Evolutionary conservation across 2,329 filamentous ascomycete species (phyloP), one percentile per base, ranked within the genome.

Genomic region (Pseudocercospora macadamiae): DNA sequence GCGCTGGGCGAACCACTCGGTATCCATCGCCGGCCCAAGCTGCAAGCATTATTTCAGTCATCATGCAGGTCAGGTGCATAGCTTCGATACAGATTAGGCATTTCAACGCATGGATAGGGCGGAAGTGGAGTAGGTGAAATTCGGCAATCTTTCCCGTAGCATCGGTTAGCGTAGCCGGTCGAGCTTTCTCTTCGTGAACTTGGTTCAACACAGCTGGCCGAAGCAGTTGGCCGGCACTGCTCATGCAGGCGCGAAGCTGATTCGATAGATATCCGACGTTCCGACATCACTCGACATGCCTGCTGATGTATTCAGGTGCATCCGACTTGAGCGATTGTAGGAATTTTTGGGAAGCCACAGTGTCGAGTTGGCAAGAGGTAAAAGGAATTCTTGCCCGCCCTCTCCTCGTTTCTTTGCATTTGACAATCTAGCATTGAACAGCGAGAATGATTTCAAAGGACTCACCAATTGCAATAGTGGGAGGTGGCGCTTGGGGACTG

Each of bases 401-500:
- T n/a, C n/a, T n/a, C n/a, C n/a, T n/a, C n/a, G n/a, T n/a, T n/a
- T n/a, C 5, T 4, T 23, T 34, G 16, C 18, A 49, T 21, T 18
- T 30, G 14, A 14, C n/a, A 16, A 9, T 30, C 21, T 26, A 34
- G 32, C 28, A 19, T 9, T 23, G 47, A 18, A 6, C 47, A 19
- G 47, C 14, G 1, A 32, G 19, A 21, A 49, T 49, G 47, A 14
- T 18, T 49, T 34, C 25, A 4, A 49, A 49, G 18, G n/a, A 34
- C 47, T 49, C 47, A 12, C 47, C 47, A 16, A 49, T 49, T 49
- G 47, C 47, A 49, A 68, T 68, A n/a, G 54, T 66, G 9, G 80
- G 80, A 14, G 80, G 73, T 7, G 81, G 81, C 25, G 77, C 78
- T 5, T 83, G 81, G 62, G 81, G 80, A 23, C 75, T 83, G 3